phyloP scores from a whole-genome alignment of 2,329 filamentous ascomycete genomes.

The Arthroderma sp. region DNA sequence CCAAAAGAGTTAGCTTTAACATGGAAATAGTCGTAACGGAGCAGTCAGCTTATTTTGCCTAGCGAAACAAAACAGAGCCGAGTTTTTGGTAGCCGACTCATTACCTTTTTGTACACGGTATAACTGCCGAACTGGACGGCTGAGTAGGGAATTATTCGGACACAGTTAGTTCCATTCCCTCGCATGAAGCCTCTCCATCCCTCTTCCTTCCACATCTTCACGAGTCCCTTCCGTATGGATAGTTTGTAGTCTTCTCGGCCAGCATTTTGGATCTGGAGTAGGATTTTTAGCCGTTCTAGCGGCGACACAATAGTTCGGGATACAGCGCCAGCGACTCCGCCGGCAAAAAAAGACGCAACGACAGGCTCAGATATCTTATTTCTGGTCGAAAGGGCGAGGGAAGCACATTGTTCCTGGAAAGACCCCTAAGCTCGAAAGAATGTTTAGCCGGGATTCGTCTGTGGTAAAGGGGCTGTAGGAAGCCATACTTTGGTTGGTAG shows the following conservation, averaged over 20 bases:
- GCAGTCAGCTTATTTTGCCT: no score
- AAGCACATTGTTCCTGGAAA: background rate
- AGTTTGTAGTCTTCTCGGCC: slow-evolving; percentile 88
- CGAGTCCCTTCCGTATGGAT: slow-evolving; percentile 74
- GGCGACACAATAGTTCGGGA: slow-evolving; percentile 94
- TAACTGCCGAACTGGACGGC: slow-evolving; percentile 97
- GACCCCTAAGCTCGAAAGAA: no score
- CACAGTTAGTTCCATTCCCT: slow-evolving; percentile 95
- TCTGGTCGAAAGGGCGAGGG: slow-evolving; percentile 9
- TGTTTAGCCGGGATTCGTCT: background rate
- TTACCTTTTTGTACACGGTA: slow-evolving; percentile 87
- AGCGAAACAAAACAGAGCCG: no score
- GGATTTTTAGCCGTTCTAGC: slow-evolving; percentile 87
- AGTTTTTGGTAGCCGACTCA: background rate
- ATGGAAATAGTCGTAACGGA: no score
- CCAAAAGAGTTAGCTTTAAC: no score
- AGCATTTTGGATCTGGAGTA: slow-evolving; percentile 90
- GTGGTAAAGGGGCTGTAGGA: background rate
- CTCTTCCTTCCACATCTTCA: slow-evolving; percentile 94
- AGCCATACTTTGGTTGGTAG: slow-evolving; percentile 1
- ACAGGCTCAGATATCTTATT: slow-evolving; percentile 60
- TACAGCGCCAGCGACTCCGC: slow-evolving; percentile 89
- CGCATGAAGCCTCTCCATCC: slow-evolving; percentile 96
- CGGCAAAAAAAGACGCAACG: slow-evolving; percentile 81
- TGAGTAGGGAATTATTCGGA: slow-evolving; percentile 95